Evolutionary conservation across 345 rosid genomes (phyloP), one percentile per base, ranked within the genome.

Genomic region (Arabis hirsuta): DNA sequence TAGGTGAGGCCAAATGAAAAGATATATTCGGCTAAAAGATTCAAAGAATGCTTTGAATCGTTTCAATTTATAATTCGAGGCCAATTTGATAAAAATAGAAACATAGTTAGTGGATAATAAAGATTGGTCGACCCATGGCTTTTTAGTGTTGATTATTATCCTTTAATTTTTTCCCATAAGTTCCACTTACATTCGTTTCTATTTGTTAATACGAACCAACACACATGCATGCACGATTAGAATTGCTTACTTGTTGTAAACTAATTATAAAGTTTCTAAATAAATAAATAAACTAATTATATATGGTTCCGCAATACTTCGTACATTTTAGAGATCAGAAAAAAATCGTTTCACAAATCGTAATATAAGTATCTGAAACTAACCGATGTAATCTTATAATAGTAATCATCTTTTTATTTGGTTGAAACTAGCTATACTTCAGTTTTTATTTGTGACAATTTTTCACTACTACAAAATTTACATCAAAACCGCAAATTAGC

Each of bases 21-120:
- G 69, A 31, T 62, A 52, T 52, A 62, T 62, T 62, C 76, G 76
- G 76, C 76, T 72, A 62, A 72, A 62, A 54, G 46, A 9, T 72
- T 27, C 32, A 72, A 62, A 53, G 34, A 62, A 42, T 27, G 53
- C 44, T 71, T 62, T 59, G 24, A 32, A 12, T 31, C 14, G 27
- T 20, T 50, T 61, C 29, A 52, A 27, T 71, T 71, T 34, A 69
- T 51, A 32, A 19, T 39, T 54, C 43, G 19, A 55, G 43, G 55
- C 62, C 38, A 62, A 57, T 45, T 2, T 54, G 55, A 45, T 62
- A 10, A 64, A 46, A 29, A 62, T 54, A 43, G 56, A 56, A 73
- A 55, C 39, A 36, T 48, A 55, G 58, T 65, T 64, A 47, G 59
- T 65, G 60, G 59, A 56, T 73, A 47, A 45, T 55, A 65, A 62